Base-by-base conservation (phyloP, 2,329 filamentous ascomycete species). In the Fusarium sp. region DNA sequence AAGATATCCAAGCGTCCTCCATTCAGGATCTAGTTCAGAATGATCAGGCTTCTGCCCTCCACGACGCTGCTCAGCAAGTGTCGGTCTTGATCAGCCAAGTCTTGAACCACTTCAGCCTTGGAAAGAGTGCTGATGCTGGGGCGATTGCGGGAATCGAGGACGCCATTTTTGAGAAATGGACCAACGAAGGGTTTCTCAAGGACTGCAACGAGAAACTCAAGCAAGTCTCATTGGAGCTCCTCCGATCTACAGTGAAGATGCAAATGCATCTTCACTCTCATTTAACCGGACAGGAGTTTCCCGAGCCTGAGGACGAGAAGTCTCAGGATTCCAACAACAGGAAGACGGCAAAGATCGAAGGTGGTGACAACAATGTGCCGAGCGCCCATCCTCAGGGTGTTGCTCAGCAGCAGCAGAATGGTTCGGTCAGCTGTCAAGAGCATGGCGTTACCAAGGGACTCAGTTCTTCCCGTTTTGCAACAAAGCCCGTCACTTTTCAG, bases 71-170 rank as follows among this genome's bases (percentile, higher is more conserved):
- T 0, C 38, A 35, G 3, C 49, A 54, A 4, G 42, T 68, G 4
- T 37, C 58, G 1, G 15, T 13, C 6, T 32, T 66, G 3, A 36
- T 69, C 0, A 35, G 45, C 7, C 46, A 46, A 14, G 44, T 59
- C 14, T 31, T 65, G 1, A 36, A 13, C 1, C 50, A 70, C 4
- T 51, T 67, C 9, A 39, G 51, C 4, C 13, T 49, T 1, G 25
- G 49, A 13, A 36, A 57, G 4, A 23, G 36, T 2, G 37, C 68
- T 2, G 56, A 66, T 11, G 43, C 63, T 6, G 44, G 50, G 4
- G 62, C 68, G 6, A 32, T 72, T 8, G 37, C 21, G 4, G 69
- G 64, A 2, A 66, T 75, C 9, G 63, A 71, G 17, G 68, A 73
- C 6, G 63, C 61, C 0, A 61, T 70, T 4, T 57, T 73, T 10